Evolutionary conservation across 257 asterid genomes (phyloP).

Genomic region (Jaltomata sinuosa): DNA sequence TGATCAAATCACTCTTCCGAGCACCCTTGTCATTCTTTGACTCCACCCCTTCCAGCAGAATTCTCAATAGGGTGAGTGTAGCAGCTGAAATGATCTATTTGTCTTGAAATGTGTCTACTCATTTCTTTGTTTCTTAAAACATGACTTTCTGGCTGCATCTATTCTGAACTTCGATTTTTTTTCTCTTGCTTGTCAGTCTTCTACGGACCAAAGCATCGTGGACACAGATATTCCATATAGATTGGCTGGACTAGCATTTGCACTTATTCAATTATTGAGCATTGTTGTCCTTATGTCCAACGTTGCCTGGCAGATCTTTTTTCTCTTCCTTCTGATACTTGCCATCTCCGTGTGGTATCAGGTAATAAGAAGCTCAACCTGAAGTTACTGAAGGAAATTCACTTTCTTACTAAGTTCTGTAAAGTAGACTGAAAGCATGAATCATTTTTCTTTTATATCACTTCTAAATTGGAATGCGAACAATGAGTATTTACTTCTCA

Average conservation of each 20-base stretch:
- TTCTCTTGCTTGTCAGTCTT: slow-evolving; percentile 34
- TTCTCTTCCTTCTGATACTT: slow-evolving; percentile 49
- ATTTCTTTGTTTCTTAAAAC: not conserved
- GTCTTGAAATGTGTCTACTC: not conserved
- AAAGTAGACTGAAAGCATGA: not conserved
- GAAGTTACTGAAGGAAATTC: not conserved
- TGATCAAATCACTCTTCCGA: slow-evolving; percentile 52
- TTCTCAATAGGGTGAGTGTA: slow-evolving; percentile 59
- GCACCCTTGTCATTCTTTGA: slow-evolving; percentile 77
- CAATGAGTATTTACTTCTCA: not conserved
- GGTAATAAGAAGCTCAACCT: slow-evolving; percentile 18
- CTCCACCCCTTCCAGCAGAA: slow-evolving; percentile 69
- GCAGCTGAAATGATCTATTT: not conserved
- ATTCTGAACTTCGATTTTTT: not conserved
- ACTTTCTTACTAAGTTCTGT: not conserved
- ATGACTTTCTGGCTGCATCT: not conserved
- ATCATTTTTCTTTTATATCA: not conserved
- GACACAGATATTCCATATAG: slow-evolving; percentile 82
- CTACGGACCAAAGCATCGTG: slow-evolving; percentile 73
- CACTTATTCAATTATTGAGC: slow-evolving; percentile 68
- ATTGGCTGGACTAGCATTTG: slow-evolving; percentile 77
- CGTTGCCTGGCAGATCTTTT: slow-evolving; percentile 69
- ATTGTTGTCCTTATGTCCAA: slow-evolving; percentile 65
- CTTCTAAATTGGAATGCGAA: not conserved
- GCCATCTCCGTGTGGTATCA: slow-evolving; percentile 73